A percentile compares a stretch with the other conserved stretches of the same genome.
These are phyloP conservation scores for Lantana camara DNA, from an alignment of 257 asterid species.

Conservation along the genomic window DNA sequence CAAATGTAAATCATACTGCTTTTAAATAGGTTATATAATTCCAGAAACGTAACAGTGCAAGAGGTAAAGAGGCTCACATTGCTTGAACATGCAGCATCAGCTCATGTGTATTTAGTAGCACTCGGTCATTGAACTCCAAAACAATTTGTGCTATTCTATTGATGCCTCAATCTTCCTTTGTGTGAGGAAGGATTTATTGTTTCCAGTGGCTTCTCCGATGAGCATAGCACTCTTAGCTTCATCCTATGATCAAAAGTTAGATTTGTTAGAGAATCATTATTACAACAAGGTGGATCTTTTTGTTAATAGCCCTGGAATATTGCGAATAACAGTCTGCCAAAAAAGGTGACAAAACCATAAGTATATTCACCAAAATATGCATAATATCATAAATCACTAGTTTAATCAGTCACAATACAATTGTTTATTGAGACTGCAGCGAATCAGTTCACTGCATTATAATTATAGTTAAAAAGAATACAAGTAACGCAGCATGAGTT, in stretches of 20 bases:
- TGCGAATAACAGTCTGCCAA: constrained; percentile 31
- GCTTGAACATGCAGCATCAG: constrained; percentile 14
- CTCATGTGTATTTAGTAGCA: constrained; percentile 5
- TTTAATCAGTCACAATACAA: not conserved
- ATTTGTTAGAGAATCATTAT: constrained; percentile 36
- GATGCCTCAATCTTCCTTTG: constrained; percentile 20
- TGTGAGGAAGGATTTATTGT: constrained; percentile 11
- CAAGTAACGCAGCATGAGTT: too few relatives aligned
- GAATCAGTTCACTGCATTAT: too few relatives aligned
- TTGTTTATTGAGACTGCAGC: too few relatives aligned
- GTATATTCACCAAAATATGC: not conserved
- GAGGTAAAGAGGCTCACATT: not conserved
- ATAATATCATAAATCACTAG: too few relatives aligned
- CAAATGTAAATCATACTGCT: not conserved
- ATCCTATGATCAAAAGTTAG: constrained; percentile 30
- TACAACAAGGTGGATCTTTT: constrained; percentile 33
- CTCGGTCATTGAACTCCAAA: not conserved
- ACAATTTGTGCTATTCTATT: constrained; percentile 10
- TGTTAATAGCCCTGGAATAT: constrained; percentile 31
- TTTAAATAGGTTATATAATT: too few relatives aligned
- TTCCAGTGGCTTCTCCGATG: constrained; percentile 10
- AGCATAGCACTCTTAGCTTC: constrained; percentile 15
- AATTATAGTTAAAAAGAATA: too few relatives aligned
- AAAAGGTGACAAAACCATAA: not conserved
- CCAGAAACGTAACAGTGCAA: not conserved